Conservation (phyloP, 495 filamentous ascomycete species). For the Tetracladium setigerum region DNA sequence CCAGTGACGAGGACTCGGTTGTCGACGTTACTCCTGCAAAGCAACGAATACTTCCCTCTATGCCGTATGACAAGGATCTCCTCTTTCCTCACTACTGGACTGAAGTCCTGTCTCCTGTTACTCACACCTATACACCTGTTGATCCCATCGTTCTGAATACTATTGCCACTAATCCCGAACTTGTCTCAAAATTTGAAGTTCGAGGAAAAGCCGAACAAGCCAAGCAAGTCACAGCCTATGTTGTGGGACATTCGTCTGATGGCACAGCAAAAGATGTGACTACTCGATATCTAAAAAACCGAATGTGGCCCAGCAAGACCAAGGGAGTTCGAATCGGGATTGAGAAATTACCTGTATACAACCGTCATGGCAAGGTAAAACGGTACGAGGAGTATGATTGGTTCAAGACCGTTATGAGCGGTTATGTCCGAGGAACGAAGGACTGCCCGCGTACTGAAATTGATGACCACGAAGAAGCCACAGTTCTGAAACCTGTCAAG, state of each 20-base stretch:
- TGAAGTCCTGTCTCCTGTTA: constrained; percentile 75
- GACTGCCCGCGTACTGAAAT: constrained; percentile 44
- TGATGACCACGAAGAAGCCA: constrained; percentile 71
- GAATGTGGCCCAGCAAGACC: constrained; percentile 80
- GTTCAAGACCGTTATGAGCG: constrained; percentile 71
- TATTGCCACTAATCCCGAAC: constrained; percentile 60
- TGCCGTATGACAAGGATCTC: constrained; percentile 22
- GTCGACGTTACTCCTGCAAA: constrained; percentile 33
- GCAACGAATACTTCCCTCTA: constrained; percentile 21
- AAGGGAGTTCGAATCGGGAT: constrained; percentile 73
- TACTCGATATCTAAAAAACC: constrained; percentile 79
- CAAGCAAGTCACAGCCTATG: constrained; percentile 87
- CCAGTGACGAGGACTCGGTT: constrained; percentile 28
- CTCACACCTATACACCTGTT: constrained; percentile 68
- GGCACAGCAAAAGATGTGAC: constrained; percentile 94
- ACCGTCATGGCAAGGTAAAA: constrained; percentile 62
- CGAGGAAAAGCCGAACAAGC: constrained; percentile 77
- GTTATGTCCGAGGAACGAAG: constrained; percentile 43
- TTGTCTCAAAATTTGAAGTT: constrained; percentile 72
- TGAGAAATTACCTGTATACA: constrained; percentile 73
- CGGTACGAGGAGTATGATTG: constrained; percentile 70
- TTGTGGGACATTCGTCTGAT: constrained; percentile 79
- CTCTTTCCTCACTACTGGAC: constrained; percentile 78
- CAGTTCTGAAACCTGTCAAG: constrained; percentile 64
- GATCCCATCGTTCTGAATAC: constrained; percentile 64